phyloP scores from a whole-genome alignment of 2,329 filamentous ascomycete species.

The Blastomyces silverae region DNA sequence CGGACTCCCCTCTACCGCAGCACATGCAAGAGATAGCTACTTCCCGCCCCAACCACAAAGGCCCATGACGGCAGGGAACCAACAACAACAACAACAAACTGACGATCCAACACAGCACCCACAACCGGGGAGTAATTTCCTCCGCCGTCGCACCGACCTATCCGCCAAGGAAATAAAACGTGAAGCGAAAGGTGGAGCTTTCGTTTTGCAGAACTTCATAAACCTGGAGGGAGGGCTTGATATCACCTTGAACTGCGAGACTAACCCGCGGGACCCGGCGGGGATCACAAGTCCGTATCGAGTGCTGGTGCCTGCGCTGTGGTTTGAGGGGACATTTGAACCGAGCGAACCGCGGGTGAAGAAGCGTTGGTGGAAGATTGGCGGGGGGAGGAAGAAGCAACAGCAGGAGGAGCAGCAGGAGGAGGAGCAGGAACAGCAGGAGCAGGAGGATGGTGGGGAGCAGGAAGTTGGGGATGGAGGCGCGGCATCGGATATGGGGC shows the following conservation, averaged over 20 bases:
- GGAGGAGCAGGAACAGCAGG: conserved; percentile 20
- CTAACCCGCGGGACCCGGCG: conserved; percentile 74
- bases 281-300: conserved; percentile 85
- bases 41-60: conserved; percentile 25
- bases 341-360: conserved; percentile 32
- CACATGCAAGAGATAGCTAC: conserved; percentile 31
- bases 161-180: conserved; percentile 56
- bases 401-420: conserved; percentile 20
- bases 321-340: conserved; percentile 43
- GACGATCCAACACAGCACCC: conserved; percentile 20
- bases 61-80: conserved; percentile 10
- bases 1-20: conserved; percentile 24
- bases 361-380: conserved; percentile 33
- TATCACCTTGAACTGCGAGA: conserved; percentile 81
- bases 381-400: conserved; percentile 25
- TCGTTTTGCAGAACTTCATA: conserved; percentile 51
- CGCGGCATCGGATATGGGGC: neutral
- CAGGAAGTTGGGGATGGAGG: conserved; percentile 19
- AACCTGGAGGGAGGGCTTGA: conserved; percentile 79
- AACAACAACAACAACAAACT: conserved; percentile 17
- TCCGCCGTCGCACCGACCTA: conserved; percentile 63
- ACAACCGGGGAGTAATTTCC: conserved; percentile 47
- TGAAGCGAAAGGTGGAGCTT: conserved; percentile 46
- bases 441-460: conserved; percentile 19
- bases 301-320: conserved; percentile 71